phyloP scores from a whole-genome alignment of 192 early-diverging fungal genomes.

The Backusella luteola region DNA sequence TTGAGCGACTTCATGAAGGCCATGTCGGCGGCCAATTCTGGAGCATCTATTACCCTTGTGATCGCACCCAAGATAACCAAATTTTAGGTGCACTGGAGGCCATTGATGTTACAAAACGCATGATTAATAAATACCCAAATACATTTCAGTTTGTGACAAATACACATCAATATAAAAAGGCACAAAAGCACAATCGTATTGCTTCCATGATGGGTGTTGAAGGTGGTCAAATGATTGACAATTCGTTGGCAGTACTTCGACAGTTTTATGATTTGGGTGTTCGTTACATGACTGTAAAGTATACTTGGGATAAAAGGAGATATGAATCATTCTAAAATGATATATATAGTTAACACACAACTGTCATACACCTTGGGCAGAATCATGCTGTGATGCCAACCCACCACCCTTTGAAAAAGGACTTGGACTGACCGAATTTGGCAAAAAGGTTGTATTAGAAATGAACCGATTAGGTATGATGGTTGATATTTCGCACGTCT shows the following conservation, averaged over 20 bases:
- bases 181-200: slow-evolving; percentile 42
- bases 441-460: slow-evolving; percentile 49
- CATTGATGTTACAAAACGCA: slow-evolving; percentile 62
- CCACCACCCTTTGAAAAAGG: slow-evolving; percentile 37
- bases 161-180: slow-evolving; percentile 44
- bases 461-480: slow-evolving; percentile 73
- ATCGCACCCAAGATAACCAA: slow-evolving; percentile 20
- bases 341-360: slow-evolving; percentile 48
- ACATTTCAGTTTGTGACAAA: slow-evolving; percentile 44
- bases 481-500: slow-evolving; percentile 64
- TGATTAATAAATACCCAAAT: slow-evolving; percentile 46
- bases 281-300: slow-evolving; percentile 58
- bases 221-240: slow-evolving; percentile 65
- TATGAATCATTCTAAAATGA: not conserved
- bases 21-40: slow-evolving; percentile 35
- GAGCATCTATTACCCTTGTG: slow-evolving; percentile 32
- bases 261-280: slow-evolving; percentile 55
- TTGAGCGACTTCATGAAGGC: slow-evolving; percentile 23
- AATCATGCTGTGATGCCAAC: slow-evolving; percentile 45
- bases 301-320: not conserved
- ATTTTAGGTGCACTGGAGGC: slow-evolving; percentile 39
- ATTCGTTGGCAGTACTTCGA: slow-evolving; percentile 49
- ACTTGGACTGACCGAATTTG: slow-evolving; percentile 55
- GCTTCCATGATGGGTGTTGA: slow-evolving; percentile 66
- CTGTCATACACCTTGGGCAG: slow-evolving; percentile 61